Evolutionary conservation across 2,329 filamentous ascomycete genomes (phyloP).

Genomic region (Fusarium stilboides): DNA sequence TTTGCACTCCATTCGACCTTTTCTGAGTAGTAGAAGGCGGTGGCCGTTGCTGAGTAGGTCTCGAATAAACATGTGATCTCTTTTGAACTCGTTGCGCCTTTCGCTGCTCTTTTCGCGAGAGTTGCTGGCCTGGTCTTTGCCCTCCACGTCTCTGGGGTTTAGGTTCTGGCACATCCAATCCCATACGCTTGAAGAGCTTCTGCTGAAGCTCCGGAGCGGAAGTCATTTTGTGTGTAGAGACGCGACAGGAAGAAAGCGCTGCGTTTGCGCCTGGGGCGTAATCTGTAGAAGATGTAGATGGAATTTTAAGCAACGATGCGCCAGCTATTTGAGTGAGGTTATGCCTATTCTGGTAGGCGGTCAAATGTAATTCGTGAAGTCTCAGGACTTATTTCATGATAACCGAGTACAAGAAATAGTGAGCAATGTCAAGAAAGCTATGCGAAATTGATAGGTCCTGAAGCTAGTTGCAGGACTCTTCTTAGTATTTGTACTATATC

Average conservation of each 20-base stretch:
- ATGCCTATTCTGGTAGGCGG: slow-evolving; percentile 28
- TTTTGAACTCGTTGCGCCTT: slow-evolving; percentile 76
- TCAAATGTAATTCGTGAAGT: not conserved
- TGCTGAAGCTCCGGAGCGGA: slow-evolving; percentile 55
- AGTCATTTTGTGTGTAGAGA: slow-evolving; percentile 22
- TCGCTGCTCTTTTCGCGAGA: slow-evolving; percentile 74
- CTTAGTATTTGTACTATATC: no score
- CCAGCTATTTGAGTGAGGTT: slow-evolving; percentile 4
- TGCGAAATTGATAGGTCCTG: no score
- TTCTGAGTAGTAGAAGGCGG: slow-evolving; percentile 16
- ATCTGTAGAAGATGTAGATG: not conserved
- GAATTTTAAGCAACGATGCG: slow-evolving; percentile 27
- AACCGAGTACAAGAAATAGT: no score
- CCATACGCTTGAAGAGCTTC: slow-evolving; percentile 58
- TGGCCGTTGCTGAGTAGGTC: slow-evolving; percentile 32
- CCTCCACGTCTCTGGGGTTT: slow-evolving; percentile 28
- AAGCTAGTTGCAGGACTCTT: no score
- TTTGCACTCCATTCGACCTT: slow-evolving; percentile 13
- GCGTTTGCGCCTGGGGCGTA: not conserved
- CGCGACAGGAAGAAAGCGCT: slow-evolving; percentile 1
- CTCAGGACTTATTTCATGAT: not conserved
- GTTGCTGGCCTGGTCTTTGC: slow-evolving; percentile 36
- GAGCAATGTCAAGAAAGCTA: no score
- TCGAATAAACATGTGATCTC: slow-evolving; percentile 61
- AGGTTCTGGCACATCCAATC: slow-evolving; percentile 51